Evolutionary conservation across 2,329 filamentous ascomycete species (phyloP), one percentile per base, ranked within the genome.

Genomic region (Aureobasidium namibiae): DNA sequence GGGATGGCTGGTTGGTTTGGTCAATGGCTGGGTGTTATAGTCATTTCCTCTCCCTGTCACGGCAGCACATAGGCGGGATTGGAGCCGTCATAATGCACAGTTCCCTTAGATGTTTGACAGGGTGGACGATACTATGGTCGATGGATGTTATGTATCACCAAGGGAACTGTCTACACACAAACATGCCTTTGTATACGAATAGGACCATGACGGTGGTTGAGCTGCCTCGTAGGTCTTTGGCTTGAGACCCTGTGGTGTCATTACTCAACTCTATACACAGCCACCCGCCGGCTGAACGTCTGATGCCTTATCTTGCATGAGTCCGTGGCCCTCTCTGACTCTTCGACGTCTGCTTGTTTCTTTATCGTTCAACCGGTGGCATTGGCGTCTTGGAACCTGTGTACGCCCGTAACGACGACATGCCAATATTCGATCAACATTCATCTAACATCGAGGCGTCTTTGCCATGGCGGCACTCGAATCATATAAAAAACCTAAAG

Each of bases 391-490:
- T 52, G 33, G 48, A 18, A 26, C n/a, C 16, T 23, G 38, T 52
- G 34, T 52, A 39, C 48, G 48, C 23, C 48, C 48, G 34, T 52
- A 39, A 52, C 34, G 33, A 29, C 33, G 34, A 38, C 8, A 52
- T 39, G 48, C 48, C 48, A 52, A 52, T 52, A 18, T 52, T 52
- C 29, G 48, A 52, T 52, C 48, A 52, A 52, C 48, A 52, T 34
- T 18, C 38, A 38, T 36, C 13, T 50, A 31, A 26, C 29, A 33
- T 48, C 44, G 33, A 11, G 9, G 44, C 44, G 8, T 18, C 33
- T 38, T 18, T 33, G 48, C 23, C 21, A 52, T 52, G 21, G 33
- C 48, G 21, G 34, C 34, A 39, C 29, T 52, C 16, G 48, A 52
- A 52, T 39, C 48, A 39, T 49, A 49, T 16, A 29, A 29, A 29